Percentiles rank a stretch among this genome's conserved stretches.
These are phyloP conservation scores for Metschnikowia reukaufii DNA, from an alignment of 805 yeast genomes.

Conservation along the genomic window DNA sequence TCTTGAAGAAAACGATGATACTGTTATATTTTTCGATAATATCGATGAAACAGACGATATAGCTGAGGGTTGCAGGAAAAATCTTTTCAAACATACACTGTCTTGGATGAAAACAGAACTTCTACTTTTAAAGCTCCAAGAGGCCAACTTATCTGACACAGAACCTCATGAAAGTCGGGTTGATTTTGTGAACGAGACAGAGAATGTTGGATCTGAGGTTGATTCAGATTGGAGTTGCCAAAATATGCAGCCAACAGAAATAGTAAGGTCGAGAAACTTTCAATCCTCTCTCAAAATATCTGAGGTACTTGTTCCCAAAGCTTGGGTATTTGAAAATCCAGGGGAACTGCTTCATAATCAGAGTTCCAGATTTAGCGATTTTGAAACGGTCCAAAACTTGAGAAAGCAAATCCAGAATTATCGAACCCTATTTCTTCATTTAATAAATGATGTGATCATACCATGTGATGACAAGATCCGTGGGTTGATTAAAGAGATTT, in stretches of 20 bases:
- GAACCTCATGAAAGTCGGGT: not conserved
- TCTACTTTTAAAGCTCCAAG: slow-evolving; percentile 6
- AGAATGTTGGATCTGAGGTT: not conserved
- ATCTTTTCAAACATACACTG: not conserved
- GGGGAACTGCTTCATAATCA: not conserved
- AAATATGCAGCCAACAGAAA: not conserved
- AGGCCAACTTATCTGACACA: not conserved
- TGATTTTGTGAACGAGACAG: not conserved
- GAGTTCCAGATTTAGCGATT: not conserved
- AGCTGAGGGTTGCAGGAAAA: slow-evolving; percentile 6
- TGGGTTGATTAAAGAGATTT: slow-evolving; percentile 3
- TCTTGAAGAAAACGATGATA: not conserved
- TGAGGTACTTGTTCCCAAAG: not conserved
- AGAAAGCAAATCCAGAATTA: not conserved
- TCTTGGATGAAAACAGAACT: slow-evolving; percentile 13
- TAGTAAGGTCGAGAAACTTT: not conserved
- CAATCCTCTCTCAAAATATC: not conserved
- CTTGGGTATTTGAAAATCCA: not conserved
- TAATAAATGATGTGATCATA: not conserved
- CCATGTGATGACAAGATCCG: slow-evolving; percentile 5
- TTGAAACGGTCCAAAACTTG: not conserved
- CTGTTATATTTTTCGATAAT: not conserved
- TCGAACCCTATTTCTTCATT: not conserved
- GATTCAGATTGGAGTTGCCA: not conserved
- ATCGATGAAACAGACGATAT: not conserved